Evolutionary conservation across 768 basidiomycete species (phyloP), one percentile per base, ranked within the genome.

Genomic region (Suillus occidentalis): DNA sequence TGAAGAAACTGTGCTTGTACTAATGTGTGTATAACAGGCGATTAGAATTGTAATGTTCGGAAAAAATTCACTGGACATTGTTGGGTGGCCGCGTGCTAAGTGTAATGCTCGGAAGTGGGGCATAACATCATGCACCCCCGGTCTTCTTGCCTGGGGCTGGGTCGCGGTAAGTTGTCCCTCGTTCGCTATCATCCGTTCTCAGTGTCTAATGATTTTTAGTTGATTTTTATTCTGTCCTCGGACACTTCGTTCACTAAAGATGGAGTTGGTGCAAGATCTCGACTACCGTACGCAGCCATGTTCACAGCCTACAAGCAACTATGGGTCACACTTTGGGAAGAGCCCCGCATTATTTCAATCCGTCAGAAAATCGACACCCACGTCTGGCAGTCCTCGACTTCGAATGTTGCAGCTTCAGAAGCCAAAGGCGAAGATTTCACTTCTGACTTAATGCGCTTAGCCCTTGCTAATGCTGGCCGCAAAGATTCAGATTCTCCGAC

Each of bases 291-390:
- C 12, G 45, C 45, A 0, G 45, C 45, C 0, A 47, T 47, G n/a
- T 47, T 47, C 2, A 12, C n/a, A 12, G 45, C 45, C 45, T 47
- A n/a, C 45, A 47, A 47, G 8, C 45, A 47, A 0, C 8, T n/a
- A 2, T 47, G 45, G n/a, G 45, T 49, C 2, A 49, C 6, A 0
- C 47, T 49, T 0, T 49, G 47, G 47, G 22, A 49, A 22, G 47
- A 49, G 6, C 47, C 22, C 0, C 3, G 1, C 6, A 49, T 49
- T 10, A 0, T 22, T 1, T 22, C 22, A 0, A 49, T 25, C 47
- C 6, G 0, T 6, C 12, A 1, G 7, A 5, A 49, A 25, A 49
- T 49, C 2, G 47, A 49, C 25, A 0, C 0, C 5, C 22, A 22
- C 7, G 22, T 49, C 47, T 49, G 47, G 47, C 47, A 49, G 22